phyloP scores from a whole-genome alignment of 2,329 filamentous ascomycete species.

The Aspergillus sp. region DNA sequence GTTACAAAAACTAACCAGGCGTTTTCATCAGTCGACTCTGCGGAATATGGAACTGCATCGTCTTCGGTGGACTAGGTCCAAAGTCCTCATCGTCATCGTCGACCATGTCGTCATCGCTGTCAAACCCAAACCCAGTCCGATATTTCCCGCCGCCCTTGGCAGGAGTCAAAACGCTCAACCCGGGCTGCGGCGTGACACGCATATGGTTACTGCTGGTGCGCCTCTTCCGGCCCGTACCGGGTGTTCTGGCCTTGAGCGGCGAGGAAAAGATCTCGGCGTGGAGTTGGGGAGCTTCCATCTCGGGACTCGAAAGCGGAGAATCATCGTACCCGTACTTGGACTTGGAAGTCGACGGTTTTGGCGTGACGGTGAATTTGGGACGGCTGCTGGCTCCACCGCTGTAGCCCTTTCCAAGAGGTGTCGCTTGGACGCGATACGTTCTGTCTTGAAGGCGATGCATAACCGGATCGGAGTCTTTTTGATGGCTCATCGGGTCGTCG shows the following conservation, averaged over 20 bases:
- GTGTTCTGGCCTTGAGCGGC: slow-evolving; percentile 53
- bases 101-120: slow-evolving; percentile 66
- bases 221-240: slow-evolving; percentile 43
- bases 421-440: slow-evolving; percentile 90
- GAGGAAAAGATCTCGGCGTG: slow-evolving; percentile 84
- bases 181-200: slow-evolving; percentile 63
- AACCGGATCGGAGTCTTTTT: slow-evolving; percentile 65
- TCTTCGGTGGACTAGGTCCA: slow-evolving; percentile 86
- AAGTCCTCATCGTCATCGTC: slow-evolving; percentile 56
- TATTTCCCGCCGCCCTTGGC: slow-evolving; percentile 38
- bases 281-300: slow-evolving; percentile 76
- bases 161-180: slow-evolving; percentile 83
- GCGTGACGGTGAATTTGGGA: slow-evolving; percentile 35
- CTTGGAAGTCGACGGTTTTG: slow-evolving; percentile 27
- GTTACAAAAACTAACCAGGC: slow-evolving; percentile 38
- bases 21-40: slow-evolving; percentile 51
- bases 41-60: slow-evolving; percentile 54
- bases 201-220: slow-evolving; percentile 38
- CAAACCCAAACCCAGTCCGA: slow-evolving; percentile 68
- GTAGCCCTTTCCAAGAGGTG: slow-evolving; percentile 66
- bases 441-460: slow-evolving; percentile 93
- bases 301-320: slow-evolving; percentile 70
- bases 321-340: slow-evolving; percentile 34
- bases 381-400: slow-evolving; percentile 22
- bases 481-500: slow-evolving; percentile 50